Evolutionary conservation across 148 eudicot genomes (phyloP).

Genomic region (Agrostemma githago): DNA sequence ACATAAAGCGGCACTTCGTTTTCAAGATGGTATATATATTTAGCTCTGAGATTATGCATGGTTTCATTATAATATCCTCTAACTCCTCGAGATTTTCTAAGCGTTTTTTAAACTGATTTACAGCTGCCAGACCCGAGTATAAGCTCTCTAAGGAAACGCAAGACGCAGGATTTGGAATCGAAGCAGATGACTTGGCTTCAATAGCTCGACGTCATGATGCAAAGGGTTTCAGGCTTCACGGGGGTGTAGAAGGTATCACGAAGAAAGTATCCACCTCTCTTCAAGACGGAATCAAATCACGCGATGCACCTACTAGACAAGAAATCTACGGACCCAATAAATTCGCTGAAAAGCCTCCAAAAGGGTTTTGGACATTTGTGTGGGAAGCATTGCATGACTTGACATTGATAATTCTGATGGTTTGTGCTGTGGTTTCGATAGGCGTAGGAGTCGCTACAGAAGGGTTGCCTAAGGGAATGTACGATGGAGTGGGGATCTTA

Average conservation of each 20-base stretch:
- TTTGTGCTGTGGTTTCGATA: slow-evolving; percentile 87
- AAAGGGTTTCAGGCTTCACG: slow-evolving; percentile 40
- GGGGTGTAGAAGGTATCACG: slow-evolving; percentile 61
- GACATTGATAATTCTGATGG: slow-evolving; percentile 75
- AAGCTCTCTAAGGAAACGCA: slow-evolving; percentile 54
- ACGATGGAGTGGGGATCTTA: slow-evolving; percentile 81
- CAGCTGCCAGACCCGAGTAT: slow-evolving; percentile 48
- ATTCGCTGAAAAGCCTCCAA: slow-evolving; percentile 77
- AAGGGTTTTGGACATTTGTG: slow-evolving; percentile 73
- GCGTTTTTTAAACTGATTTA: slow-evolving; percentile 9
- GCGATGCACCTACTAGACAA: slow-evolving; percentile 47
- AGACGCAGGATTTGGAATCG: slow-evolving; percentile 53
- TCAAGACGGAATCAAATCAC: slow-evolving; percentile 51
- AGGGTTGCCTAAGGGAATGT: slow-evolving; percentile 83
- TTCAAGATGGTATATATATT: slow-evolving; percentile 56
- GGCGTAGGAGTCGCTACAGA: slow-evolving; percentile 81
- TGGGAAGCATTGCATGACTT: slow-evolving; percentile 95
- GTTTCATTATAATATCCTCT: background rate
- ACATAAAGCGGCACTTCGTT: slow-evolving; percentile 57
- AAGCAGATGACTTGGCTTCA: slow-evolving; percentile 74
- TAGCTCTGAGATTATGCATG: background rate
- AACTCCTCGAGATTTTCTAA: background rate
- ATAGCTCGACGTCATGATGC: slow-evolving; percentile 55
- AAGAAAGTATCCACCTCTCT: slow-evolving; percentile 47
- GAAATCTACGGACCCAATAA: slow-evolving; percentile 58